Evolutionary conservation across 768 basidiomycete genomes (phyloP).

Genomic region (Pisolithus marmoratus): DNA sequence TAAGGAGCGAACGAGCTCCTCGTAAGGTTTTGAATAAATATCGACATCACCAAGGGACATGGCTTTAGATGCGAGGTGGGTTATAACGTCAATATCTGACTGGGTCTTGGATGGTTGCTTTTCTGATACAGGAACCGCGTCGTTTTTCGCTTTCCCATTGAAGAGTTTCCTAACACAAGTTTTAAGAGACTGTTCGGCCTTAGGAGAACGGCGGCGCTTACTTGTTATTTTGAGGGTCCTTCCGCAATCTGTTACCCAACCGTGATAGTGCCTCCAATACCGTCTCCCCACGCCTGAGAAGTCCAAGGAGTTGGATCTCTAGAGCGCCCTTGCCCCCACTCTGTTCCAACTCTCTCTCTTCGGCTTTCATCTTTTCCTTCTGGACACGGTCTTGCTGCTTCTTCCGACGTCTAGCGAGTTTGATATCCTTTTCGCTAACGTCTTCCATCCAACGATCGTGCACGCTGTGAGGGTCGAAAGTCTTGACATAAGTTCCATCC

Average conservation of each 20-base stretch:
- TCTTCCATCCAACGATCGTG: conserved; percentile 98
- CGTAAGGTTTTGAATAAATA: conserved; percentile 81
- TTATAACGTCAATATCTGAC: conserved; percentile 70
- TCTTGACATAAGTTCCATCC: conserved; percentile 83
- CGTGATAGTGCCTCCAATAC: conserved; percentile 86
- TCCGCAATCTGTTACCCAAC: conserved; percentile 66
- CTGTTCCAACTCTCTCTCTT: conserved; percentile 68
- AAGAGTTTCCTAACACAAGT: conserved; percentile 21
- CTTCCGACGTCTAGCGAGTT: conserved; percentile 71
- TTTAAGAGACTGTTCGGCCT: conserved; percentile 1
- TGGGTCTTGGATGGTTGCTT: conserved; percentile 31
- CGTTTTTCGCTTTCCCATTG: conserved; percentile 27
- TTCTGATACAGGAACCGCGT: conserved; percentile 47
- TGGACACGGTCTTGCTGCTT: conserved; percentile 69
- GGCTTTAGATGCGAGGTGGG: conserved; percentile 81
- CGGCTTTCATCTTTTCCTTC: conserved; percentile 59
- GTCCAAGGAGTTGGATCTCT: conserved; percentile 61
- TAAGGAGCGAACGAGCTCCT: conserved; percentile 74
- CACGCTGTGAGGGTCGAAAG: conserved; percentile 83
- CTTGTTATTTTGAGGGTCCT: conserved; percentile 22
- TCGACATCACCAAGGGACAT: conserved; percentile 84
- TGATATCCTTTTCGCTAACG: conserved; percentile 79
- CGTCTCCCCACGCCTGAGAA: conserved; percentile 87
- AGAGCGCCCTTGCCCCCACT: conserved; percentile 60
- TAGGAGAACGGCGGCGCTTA: conserved; percentile 4